Conservation (phyloP, 2,329 filamentous ascomycete genomes). For the Aspergillus vadensis region DNA sequence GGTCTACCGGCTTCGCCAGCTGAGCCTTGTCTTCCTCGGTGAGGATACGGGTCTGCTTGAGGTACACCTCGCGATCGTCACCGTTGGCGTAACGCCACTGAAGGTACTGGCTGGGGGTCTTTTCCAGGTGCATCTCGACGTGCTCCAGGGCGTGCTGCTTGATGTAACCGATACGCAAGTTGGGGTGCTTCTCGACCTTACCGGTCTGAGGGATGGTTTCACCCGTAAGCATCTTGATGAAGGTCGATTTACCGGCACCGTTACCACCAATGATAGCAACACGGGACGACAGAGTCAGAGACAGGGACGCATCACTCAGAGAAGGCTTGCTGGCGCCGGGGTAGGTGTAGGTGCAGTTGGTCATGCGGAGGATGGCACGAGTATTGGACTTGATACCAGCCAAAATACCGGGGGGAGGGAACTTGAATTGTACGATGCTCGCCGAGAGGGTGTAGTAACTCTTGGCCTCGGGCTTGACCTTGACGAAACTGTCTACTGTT, state of each 20-base stretch:
- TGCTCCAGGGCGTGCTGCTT: constrained; percentile 99
- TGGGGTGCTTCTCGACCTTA: constrained; percentile 96
- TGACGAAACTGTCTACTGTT: constrained; percentile 63
- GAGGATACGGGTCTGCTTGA: constrained; percentile 94
- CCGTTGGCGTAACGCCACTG: constrained; percentile 98
- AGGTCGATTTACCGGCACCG: constrained; percentile 95
- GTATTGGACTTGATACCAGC: constrained; percentile 95
- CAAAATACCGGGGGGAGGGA: constrained; percentile 91
- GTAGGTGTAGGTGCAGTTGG: constrained; percentile 87
- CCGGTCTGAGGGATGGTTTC: constrained; percentile 82
- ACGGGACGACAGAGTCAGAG: constrained; percentile 83
- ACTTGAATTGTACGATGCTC: constrained; percentile 92
- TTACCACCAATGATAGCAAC: constrained; percentile 97
- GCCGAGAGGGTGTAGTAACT: constrained; percentile 96
- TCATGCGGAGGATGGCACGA: constrained; percentile 93
- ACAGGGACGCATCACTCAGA: constrained; percentile 82
- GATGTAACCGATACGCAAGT: constrained; percentile 98
- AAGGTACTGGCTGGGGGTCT: constrained; percentile 97
- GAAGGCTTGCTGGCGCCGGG: constrained; percentile 86
- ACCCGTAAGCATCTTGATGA: constrained; percentile 96
- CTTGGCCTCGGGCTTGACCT: constrained; percentile 89
- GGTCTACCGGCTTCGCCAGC: constrained; percentile 86
- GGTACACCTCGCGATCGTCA: constrained; percentile 92
- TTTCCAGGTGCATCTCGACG: constrained; percentile 99
- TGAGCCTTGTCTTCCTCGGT: constrained; percentile 83